A percentile compares a stretch with the other conserved stretches of the same genome.
These are phyloP conservation scores for Cucurbita moschata DNA, from an alignment of 306 rosid genomes.

Conservation along the genomic window DNA sequence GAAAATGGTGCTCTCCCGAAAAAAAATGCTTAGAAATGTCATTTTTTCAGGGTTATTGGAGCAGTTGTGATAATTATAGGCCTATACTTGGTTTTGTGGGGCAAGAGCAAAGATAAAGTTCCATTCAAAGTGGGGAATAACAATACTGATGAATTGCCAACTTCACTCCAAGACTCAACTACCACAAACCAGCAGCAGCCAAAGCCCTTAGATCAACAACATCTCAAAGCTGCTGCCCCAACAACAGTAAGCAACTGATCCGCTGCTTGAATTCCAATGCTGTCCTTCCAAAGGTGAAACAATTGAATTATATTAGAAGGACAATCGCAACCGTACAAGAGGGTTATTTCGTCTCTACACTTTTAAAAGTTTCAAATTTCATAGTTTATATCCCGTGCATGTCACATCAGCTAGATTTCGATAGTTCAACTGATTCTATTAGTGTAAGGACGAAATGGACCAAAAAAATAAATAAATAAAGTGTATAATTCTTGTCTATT, in stretches of 20 bases:
- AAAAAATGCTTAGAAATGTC: neutral
- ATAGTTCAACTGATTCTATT: neutral
- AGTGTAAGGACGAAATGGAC: too few relatives aligned
- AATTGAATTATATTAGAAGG: neutral
- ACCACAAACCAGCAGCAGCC: neutral
- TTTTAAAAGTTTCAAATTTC: neutral
- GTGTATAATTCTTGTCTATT: neutral
- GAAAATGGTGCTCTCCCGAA: too few relatives aligned
- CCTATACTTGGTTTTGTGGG: conserved; percentile 7
- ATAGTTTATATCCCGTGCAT: too few relatives aligned
- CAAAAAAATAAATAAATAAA: too few relatives aligned
- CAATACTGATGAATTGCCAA: neutral
- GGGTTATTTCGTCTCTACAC: neutral
- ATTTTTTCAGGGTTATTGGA: neutral
- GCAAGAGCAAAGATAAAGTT: neutral
- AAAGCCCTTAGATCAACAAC: neutral
- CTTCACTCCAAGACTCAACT: neutral
- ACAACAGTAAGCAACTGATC: neutral
- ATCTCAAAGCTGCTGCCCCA: neutral
- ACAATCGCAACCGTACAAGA: too few relatives aligned
- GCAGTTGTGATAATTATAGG: conserved; percentile 1
- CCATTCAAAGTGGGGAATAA: neutral
- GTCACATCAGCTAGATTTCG: neutral
- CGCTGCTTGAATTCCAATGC: neutral
- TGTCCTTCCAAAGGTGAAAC: neutral